Percentiles rank a stretch among this genome's conserved stretches.
Conservation (phyloP, 2,329 filamentous ascomycete species). For the Alternaria arborescens region DNA sequence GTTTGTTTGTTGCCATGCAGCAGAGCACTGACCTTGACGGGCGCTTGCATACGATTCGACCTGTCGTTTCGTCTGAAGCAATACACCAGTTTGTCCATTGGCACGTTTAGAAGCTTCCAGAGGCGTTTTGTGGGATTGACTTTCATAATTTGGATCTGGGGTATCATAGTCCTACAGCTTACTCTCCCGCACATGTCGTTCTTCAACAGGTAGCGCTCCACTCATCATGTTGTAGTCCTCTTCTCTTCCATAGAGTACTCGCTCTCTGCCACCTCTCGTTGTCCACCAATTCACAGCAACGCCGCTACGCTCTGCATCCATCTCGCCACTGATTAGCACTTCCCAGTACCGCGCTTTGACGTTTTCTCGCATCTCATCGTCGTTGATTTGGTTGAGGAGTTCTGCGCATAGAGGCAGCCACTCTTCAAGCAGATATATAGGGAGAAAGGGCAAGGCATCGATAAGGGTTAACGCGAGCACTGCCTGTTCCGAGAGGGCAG, state of each 20-base stretch:
- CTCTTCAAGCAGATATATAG: slow-evolving; percentile 74
- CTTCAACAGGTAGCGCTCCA: slow-evolving; percentile 57
- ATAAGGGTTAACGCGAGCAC: slow-evolving; percentile 79
- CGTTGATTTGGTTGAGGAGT: slow-evolving; percentile 70
- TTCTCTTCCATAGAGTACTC: slow-evolving; percentile 65
- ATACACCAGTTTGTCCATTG: not conserved
- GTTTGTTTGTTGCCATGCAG: slow-evolving; percentile 1
- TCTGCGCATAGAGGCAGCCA: slow-evolving; percentile 79
- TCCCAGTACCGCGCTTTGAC: slow-evolving; percentile 81
- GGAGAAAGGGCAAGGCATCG: slow-evolving; percentile 78
- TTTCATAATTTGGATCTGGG: slow-evolving; percentile 20
- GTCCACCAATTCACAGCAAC: slow-evolving; percentile 90
- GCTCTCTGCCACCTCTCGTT: slow-evolving; percentile 66
- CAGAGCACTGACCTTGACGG: slow-evolving; percentile 1
- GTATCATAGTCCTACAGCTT: slow-evolving; percentile 56
- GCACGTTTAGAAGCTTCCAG: not conserved
- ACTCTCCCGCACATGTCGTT: slow-evolving; percentile 46
- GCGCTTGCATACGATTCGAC: not conserved
- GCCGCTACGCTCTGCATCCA: slow-evolving; percentile 85
- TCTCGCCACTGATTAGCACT: slow-evolving; percentile 79
- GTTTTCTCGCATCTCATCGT: slow-evolving; percentile 67
- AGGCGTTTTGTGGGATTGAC: not conserved
- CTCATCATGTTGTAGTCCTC: slow-evolving; percentile 60
- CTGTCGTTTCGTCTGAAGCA: not conserved
- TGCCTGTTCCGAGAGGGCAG: slow-evolving; percentile 76